phyloP scores from a whole-genome alignment of 2,329 filamentous ascomycete species.

The Ophiostoma fasciatum region DNA sequence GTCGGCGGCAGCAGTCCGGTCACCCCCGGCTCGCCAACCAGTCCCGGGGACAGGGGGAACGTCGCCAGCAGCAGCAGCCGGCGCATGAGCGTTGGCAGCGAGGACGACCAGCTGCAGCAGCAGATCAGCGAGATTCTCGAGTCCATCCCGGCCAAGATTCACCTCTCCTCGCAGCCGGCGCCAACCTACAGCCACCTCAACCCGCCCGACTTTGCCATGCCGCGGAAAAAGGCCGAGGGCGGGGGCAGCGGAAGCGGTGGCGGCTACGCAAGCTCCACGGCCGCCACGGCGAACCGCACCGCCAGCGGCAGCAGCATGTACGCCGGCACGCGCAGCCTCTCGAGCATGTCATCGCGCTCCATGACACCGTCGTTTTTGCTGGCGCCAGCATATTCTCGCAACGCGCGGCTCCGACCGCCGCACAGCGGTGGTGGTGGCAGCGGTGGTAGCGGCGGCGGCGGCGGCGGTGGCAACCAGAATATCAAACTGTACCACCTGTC shows the following conservation, averaged over 20 bases:
- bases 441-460: too few species aligned
- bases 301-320: too few species aligned
- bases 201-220: constrained; percentile 41
- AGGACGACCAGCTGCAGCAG: constrained; percentile 57
- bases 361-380: constrained; percentile 55
- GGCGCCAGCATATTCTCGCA: constrained; percentile 41
- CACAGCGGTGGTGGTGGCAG: too few species aligned
- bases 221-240: constrained; percentile 19
- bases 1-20: neutral
- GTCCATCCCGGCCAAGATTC: constrained; percentile 66
- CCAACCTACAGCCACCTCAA: constrained; percentile 36
- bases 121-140: constrained; percentile 69
- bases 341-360: constrained; percentile 39
- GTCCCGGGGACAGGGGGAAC: neutral
- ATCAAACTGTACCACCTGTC: constrained; percentile 90
- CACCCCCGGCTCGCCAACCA: constrained; percentile 2
- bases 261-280: too few species aligned
- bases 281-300: too few species aligned
- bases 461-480: constrained; percentile 43
- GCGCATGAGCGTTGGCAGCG: constrained; percentile 23
- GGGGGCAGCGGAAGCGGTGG: too few species aligned
- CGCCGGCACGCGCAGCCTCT: constrained; percentile 24
- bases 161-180: constrained; percentile 44
- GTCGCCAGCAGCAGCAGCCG: constrained; percentile 19
- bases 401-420: too few species aligned